Conservation (phyloP, 1,284 basidiomycete species). For the Malassezia slooffiae region DNA sequence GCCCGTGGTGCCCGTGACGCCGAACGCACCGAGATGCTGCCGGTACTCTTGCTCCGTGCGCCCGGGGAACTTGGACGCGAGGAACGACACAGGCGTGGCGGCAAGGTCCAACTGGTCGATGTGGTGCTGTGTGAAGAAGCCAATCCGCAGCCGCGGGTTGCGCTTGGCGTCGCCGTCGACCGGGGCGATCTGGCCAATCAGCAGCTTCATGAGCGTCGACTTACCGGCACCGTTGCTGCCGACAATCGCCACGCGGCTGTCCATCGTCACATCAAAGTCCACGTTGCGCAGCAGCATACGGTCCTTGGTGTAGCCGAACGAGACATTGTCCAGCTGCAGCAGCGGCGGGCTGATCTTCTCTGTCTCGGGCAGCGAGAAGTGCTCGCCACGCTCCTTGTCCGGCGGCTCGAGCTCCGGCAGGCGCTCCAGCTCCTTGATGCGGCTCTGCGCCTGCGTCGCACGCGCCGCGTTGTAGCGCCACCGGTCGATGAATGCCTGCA, state of each 20-base stretch:
- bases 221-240: constrained; percentile 44
- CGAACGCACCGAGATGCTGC: constrained; percentile 88
- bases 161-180: constrained; percentile 69
- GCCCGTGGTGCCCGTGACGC: constrained; percentile 93
- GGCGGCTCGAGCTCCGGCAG: constrained; percentile 86
- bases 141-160: constrained; percentile 69
- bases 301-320: constrained; percentile 78
- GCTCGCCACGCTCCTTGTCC: constrained; percentile 72
- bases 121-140: constrained; percentile 65
- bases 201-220: constrained; percentile 90
- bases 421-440: constrained; percentile 98
- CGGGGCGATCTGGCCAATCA: constrained; percentile 81
- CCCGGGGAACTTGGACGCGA: constrained; percentile 82
- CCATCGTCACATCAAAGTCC: constrained; percentile 62
- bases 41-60: constrained; percentile 95
- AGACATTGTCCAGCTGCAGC: constrained; percentile 82
- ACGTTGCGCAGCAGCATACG: constrained; percentile 67
- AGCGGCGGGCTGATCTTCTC: constrained; percentile 88
- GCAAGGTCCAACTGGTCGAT: constrained; percentile 78
- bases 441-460: constrained; percentile 70
- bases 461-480: constrained; percentile 45
- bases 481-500: constrained; percentile 78
- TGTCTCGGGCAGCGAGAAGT: constrained; percentile 31
- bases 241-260: constrained; percentile 37
- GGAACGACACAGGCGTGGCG: constrained; percentile 80